Evolutionary conservation across 2,329 filamentous ascomycete genomes (phyloP).

Genomic region (Aspergillus piperis): DNA sequence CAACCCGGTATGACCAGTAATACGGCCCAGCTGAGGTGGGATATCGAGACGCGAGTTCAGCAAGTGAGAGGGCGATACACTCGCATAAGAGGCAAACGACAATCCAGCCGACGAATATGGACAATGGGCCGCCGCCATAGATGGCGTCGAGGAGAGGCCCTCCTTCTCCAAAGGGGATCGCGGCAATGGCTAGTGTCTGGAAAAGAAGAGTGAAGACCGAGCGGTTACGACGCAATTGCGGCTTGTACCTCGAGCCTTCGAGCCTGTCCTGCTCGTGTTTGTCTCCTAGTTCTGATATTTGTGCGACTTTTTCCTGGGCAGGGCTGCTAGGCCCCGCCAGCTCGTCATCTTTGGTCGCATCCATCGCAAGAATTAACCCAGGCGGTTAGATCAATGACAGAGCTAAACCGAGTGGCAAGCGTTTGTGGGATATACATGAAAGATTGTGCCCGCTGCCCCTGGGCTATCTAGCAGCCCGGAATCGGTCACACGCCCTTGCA

Average conservation of each 20-base stretch:
- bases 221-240: slow-evolving; percentile 60
- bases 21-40: slow-evolving; percentile 56
- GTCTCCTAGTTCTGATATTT: slow-evolving; percentile 17
- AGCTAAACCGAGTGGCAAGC: neutral
- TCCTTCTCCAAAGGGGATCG: slow-evolving; percentile 58
- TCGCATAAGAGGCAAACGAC: slow-evolving; percentile 56
- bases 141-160: slow-evolving; percentile 44
- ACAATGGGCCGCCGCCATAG: slow-evolving; percentile 48
- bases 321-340: neutral
- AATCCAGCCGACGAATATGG: slow-evolving; percentile 61
- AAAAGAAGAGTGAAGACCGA: slow-evolving; percentile 63
- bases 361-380: neutral
- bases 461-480: neutral
- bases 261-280: slow-evolving; percentile 35
- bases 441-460: neutral
- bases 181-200: slow-evolving; percentile 62
- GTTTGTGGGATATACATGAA: neutral
- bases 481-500: slow-evolving; percentile 6
- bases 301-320: neutral
- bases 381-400: neutral
- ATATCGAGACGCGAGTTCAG: slow-evolving; percentile 55
- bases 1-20: slow-evolving; percentile 57
- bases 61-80: slow-evolving; percentile 54
- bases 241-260: slow-evolving; percentile 57
- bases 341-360: neutral